Evolutionary conservation across 1,284 basidiomycete species (phyloP).

Genomic region (Takashimella koratensis): DNA sequence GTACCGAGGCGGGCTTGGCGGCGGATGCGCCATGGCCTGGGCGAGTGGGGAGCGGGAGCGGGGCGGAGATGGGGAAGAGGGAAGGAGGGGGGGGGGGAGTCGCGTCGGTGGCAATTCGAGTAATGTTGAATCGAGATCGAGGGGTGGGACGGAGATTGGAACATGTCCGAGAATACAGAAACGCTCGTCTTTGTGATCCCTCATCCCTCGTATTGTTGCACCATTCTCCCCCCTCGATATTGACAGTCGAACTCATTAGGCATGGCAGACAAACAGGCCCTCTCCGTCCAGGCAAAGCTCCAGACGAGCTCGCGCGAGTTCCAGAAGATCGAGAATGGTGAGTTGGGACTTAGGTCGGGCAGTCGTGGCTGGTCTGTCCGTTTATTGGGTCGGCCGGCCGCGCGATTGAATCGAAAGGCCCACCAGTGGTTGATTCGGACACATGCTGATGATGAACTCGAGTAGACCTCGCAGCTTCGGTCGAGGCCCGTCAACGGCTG

Average conservation of each 20-base stretch:
- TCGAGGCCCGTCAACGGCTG: conserved; percentile 75
- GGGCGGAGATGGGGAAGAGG: not conserved
- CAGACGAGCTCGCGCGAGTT: conserved; percentile 67
- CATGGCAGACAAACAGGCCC: conserved; percentile 35
- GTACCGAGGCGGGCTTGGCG: too few species aligned
- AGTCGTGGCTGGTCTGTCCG: not conserved
- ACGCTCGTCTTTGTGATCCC: too few species aligned
- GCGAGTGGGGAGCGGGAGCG: not conserved
- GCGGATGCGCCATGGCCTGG: not conserved
- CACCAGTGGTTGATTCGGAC: too few species aligned
- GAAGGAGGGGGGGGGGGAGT: not conserved
- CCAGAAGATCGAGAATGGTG: conserved; percentile 67
- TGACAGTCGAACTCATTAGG: too few species aligned
- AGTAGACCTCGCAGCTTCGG: conserved; percentile 62
- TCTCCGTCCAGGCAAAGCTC: conserved; percentile 49
- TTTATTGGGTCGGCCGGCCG: too few species aligned
- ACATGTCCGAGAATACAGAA: too few species aligned
- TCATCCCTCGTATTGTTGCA: too few species aligned
- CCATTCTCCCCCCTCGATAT: conserved; percentile 1
- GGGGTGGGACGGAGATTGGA: too few species aligned
- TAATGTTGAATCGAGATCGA: conserved; percentile 5
- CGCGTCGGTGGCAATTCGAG: conserved; percentile 1
- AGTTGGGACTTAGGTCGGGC: conserved; percentile 8
- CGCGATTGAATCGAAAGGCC: too few species aligned
- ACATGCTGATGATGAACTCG: not conserved